phyloP scores from a whole-genome alignment of 805 yeast species.

The Ogataea zsoltii region DNA sequence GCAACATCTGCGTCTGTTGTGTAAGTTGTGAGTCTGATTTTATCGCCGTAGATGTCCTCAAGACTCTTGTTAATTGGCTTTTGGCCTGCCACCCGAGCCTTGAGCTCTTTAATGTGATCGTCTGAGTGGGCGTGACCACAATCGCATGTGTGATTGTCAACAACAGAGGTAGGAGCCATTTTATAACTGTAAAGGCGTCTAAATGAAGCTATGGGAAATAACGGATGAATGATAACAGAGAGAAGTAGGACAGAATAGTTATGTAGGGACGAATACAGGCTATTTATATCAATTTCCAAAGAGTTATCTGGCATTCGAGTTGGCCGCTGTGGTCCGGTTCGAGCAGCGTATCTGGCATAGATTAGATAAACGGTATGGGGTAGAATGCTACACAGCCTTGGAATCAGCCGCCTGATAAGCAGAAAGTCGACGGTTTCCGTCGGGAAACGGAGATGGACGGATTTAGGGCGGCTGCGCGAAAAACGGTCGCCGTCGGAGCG shows the following conservation, averaged over 20 bases:
- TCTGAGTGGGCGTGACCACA: conserved; percentile 2
- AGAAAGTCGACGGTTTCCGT: conserved; percentile 1
- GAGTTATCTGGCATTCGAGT: conserved; percentile 4
- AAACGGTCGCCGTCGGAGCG: conserved; percentile 1
- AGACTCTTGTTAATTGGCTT: conserved; percentile 22
- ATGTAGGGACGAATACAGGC: neutral
- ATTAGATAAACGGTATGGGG: conserved; percentile 7
- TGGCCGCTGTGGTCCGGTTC: conserved; percentile 4
- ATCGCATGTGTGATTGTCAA: conserved; percentile 6
- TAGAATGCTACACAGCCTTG: neutral
- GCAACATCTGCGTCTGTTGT: conserved; percentile 49
- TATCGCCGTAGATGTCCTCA: conserved; percentile 30
- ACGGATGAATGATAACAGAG: too few species aligned
- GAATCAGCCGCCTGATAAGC: conserved; percentile 1
- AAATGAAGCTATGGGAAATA: too few species aligned
- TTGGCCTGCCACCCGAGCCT: neutral
- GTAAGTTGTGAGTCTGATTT: conserved; percentile 51
- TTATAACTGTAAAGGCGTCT: conserved; percentile 1
- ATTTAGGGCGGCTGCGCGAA: too few species aligned
- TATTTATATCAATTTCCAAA: neutral
- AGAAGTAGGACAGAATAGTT: too few species aligned
- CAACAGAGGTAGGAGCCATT: conserved; percentile 14
- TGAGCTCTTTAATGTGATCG: conserved; percentile 2
- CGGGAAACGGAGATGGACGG: neutral
- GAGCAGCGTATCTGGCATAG: neutral